A percentile compares a stretch with the other conserved stretches of the same genome.
These are phyloP conservation scores for Fusarium annulatum DNA, from an alignment of 2,329 filamentous ascomycete species.

Conservation along the genomic window DNA sequence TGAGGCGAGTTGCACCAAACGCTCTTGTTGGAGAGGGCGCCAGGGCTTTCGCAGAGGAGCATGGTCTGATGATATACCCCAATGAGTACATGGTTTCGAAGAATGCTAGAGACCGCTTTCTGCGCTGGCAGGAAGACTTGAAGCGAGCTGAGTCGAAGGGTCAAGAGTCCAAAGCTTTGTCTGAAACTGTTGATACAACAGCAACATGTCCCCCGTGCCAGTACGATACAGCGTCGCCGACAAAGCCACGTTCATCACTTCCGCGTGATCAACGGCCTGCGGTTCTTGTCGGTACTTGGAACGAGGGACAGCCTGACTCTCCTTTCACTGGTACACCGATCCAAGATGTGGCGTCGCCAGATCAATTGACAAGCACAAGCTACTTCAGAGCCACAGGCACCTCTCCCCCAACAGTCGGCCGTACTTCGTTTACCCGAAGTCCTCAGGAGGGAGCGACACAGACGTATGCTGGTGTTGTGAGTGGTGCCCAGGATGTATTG, in stretches of 20 bases:
- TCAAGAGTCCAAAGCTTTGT: conserved; percentile 41
- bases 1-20: conserved; percentile 92
- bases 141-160: conserved; percentile 65
- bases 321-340: conserved; percentile 53
- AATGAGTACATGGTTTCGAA: conserved; percentile 84
- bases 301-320: conserved; percentile 71
- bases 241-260: conserved; percentile 42
- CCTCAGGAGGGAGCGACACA: conserved; percentile 27
- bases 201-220: conserved; percentile 45
- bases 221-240: conserved; percentile 48
- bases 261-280: conserved; percentile 64
- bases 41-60: conserved; percentile 83
- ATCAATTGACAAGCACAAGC: conserved; percentile 23
- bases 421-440: conserved; percentile 12
- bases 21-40: conserved; percentile 89
- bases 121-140: conserved; percentile 82
- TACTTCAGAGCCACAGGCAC: conserved; percentile 35
- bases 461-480: conserved; percentile 30
- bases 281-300: conserved; percentile 68
- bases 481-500: conserved; percentile 8
- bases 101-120: conserved; percentile 80
- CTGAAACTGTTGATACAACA: conserved; percentile 23
- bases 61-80: conserved; percentile 78
- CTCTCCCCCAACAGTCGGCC: conserved; percentile 15
- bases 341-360: conserved; percentile 32